A percentile compares a stretch with the other conserved stretches of the same genome.
These are phyloP conservation scores for Echinochloa phyllopogon DNA, from an alignment of 176 grass and related monocot genomes.

Conservation along the genomic window DNA sequence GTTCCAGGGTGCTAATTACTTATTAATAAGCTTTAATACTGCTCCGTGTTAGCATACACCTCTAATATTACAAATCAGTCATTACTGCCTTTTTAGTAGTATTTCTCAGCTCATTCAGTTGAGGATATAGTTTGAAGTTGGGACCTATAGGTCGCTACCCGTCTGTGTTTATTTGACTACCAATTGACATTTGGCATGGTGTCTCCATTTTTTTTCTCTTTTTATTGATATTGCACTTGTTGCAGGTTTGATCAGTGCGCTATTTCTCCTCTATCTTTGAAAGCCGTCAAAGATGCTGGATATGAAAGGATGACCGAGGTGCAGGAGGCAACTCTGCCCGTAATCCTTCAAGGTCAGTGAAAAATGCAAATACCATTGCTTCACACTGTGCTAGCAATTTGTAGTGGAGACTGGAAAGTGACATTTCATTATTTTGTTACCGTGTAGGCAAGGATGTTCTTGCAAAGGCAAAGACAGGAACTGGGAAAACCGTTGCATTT, in stretches of 20 bases:
- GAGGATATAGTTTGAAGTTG: background rate
- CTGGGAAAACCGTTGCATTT: slow-evolving; percentile 98
- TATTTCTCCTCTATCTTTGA: slow-evolving; percentile 62
- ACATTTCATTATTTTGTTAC: slow-evolving; percentile 36
- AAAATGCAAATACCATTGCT: slow-evolving; percentile 20
- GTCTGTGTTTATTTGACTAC: background rate
- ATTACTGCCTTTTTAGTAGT: background rate
- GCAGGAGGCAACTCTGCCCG: slow-evolving; percentile 76
- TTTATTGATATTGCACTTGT: slow-evolving; percentile 16
- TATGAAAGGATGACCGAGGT: slow-evolving; percentile 84
- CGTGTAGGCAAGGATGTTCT: slow-evolving; percentile 90
- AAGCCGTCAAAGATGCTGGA: slow-evolving; percentile 72
- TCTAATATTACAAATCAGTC: background rate
- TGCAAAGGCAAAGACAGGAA: slow-evolving; percentile 99
- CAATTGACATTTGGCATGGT: background rate
- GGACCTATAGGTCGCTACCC: background rate
- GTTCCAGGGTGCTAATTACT: background rate
- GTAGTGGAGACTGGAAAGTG: background rate
- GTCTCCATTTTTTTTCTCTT: background rate
- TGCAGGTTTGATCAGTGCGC: slow-evolving; percentile 76
- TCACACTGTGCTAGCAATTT: slow-evolving; percentile 6
- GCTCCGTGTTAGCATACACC: background rate
- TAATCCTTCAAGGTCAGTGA: slow-evolving; percentile 74
- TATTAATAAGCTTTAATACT: background rate
- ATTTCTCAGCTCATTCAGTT: background rate